phyloP scores from a whole-genome alignment of 495 filamentous ascomycete genomes.

The Aspergillus diversus region DNA sequence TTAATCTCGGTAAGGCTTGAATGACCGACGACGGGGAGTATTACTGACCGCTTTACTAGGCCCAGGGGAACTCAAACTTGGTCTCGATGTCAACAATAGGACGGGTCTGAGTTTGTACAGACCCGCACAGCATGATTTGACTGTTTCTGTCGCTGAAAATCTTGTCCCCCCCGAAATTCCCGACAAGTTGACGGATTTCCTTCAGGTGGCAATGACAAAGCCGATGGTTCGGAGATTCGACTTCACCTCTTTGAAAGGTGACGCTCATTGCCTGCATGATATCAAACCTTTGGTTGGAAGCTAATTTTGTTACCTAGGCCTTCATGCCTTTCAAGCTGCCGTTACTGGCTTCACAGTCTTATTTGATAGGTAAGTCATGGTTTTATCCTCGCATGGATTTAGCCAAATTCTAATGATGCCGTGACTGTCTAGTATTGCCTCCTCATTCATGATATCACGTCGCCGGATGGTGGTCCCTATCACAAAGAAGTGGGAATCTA shows the following conservation, averaged over 20 bases:
- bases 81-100: constrained; percentile 58
- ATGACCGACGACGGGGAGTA: background rate
- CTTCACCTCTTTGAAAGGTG: constrained; percentile 46
- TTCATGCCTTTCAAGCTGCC: constrained; percentile 76
- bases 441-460: constrained; percentile 79
- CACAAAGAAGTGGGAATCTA: constrained; percentile 87
- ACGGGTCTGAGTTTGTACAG: constrained; percentile 66
- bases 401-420: background rate
- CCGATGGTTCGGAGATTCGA: constrained; percentile 49
- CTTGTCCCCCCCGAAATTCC: constrained; percentile 59
- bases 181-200: constrained; percentile 55
- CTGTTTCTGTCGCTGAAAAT: constrained; percentile 68
- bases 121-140: constrained; percentile 67
- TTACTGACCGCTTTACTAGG: constrained; percentile 33
- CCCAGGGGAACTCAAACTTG: constrained; percentile 71
- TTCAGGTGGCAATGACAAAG: constrained; percentile 47
- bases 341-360: constrained; percentile 77
- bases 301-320: constrained; percentile 52
- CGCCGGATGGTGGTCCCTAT: constrained; percentile 86
- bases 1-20: constrained; percentile 62
- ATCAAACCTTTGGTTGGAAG: constrained; percentile 25
- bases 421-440: constrained; percentile 40
- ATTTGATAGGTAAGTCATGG: constrained; percentile 62
- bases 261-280: background rate
- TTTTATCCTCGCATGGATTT: background rate